These are phyloP conservation scores for Fraxinus xanthoxyloides DNA, from an alignment of 305 asterid genomes.

Conservation along the genomic window DNA sequence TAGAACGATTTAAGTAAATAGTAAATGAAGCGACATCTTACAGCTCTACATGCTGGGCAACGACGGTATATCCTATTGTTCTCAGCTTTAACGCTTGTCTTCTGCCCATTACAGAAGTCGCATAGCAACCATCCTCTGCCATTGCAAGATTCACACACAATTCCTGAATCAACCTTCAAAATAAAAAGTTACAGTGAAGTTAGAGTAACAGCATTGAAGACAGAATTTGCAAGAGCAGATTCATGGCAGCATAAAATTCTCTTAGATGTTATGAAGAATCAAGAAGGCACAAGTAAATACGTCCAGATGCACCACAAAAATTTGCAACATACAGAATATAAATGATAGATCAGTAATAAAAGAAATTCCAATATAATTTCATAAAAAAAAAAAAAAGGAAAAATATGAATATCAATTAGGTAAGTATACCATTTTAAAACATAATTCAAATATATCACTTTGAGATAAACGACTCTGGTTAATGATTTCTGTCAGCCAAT, in stretches of 20 bases:
- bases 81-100: constrained; percentile 59
- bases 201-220: neutral
- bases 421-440: neutral
- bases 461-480: neutral
- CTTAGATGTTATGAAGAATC: neutral
- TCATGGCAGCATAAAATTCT: neutral
- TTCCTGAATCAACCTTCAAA: constrained; percentile 49
- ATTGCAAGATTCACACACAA: constrained; percentile 56
- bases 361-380: neutral
- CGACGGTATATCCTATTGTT: constrained; percentile 62
- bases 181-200: neutral
- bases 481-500: neutral
- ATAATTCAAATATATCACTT: neutral
- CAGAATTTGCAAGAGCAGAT: neutral
- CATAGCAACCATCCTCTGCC: constrained; percentile 77
- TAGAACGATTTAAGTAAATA: neutral
- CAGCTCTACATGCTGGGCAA: constrained; percentile 82
- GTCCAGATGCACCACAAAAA: neutral
- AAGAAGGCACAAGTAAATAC: neutral
- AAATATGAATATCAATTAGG: neutral
- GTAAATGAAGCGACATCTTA: constrained; percentile 33
- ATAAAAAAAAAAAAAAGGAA: neutral
- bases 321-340: neutral
- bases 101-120: constrained; percentile 75
- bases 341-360: neutral